Percentiles rank a stretch among this genome's conserved stretches.
Conservation (phyloP, 108 stramenopile genomes). For the Seminavis robusta region DNA sequence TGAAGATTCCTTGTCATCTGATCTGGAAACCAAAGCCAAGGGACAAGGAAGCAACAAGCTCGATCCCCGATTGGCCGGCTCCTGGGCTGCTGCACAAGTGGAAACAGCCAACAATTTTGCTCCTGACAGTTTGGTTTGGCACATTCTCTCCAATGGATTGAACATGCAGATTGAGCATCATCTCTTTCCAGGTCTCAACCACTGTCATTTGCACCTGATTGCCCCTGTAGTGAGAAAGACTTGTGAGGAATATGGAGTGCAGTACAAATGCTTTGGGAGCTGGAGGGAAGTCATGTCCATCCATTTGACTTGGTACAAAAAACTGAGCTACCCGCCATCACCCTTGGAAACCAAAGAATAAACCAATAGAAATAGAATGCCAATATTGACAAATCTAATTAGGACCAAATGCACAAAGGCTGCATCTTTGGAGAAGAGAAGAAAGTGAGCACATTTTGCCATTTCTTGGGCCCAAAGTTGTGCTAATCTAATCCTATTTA, state of each 20-base stretch:
- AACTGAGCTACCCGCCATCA: too few species aligned
- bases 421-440: too few species aligned
- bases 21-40: too few species aligned
- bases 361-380: too few species aligned
- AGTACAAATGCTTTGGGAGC: conserved; percentile 46
- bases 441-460: too few species aligned
- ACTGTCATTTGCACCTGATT: conserved; percentile 77
- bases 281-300: too few species aligned
- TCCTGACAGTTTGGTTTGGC: conserved; percentile 35
- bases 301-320: too few species aligned
- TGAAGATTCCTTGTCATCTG: conserved; percentile 40
- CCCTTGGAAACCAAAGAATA: too few species aligned
- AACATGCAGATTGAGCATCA: conserved; percentile 73
- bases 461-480: too few species aligned
- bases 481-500: too few species aligned
- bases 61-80: conserved; percentile 10
- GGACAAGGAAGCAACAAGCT: background rate
- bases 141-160: conserved; percentile 52
- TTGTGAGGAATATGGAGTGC: conserved; percentile 63
- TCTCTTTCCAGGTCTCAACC: conserved; percentile 58
- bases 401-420: too few species aligned
- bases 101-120: conserved; percentile 69
- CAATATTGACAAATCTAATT: too few species aligned
- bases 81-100: conserved; percentile 59
- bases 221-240: conserved; percentile 66